Conservation (phyloP, 805 yeast species). For the Sungouiozyma ichnusensis region DNA sequence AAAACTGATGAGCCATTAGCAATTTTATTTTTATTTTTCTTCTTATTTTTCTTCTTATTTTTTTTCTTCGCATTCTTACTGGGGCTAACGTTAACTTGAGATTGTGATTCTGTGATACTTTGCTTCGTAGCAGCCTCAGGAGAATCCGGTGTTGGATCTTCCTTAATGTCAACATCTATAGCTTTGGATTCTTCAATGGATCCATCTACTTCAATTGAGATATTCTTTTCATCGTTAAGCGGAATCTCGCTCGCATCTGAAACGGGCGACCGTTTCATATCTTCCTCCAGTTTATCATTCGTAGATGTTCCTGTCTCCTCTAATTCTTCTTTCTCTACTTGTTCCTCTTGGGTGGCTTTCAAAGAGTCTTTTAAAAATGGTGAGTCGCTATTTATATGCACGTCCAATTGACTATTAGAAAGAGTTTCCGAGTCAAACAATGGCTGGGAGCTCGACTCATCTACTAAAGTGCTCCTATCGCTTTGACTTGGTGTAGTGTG, state of each 20-base stretch:
- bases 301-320: not conserved
- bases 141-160: too few species aligned
- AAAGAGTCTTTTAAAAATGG: conserved; percentile 3
- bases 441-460: not conserved
- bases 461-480: conserved; percentile 3
- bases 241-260: too few species aligned
- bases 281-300: not conserved
- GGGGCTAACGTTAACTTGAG: conserved; percentile 1
- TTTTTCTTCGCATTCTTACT: conserved; percentile 19
- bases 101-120: too few species aligned
- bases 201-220: not conserved
- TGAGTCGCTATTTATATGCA: not conserved
- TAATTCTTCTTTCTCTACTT: conserved; percentile 4
- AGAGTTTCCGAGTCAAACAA: not conserved
- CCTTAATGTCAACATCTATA: conserved; percentile 1
- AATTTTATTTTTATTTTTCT: conserved; percentile 10
- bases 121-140: too few species aligned
- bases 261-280: not conserved
- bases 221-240: too few species aligned
- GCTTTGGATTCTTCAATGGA: conserved; percentile 4
- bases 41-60: conserved; percentile 24
- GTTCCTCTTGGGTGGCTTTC: too few species aligned
- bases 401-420: not conserved
- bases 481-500: conserved; percentile 1
- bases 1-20: not conserved